Conservation (phyloP, 83 land plant species). For the Thuja plicata region DNA sequence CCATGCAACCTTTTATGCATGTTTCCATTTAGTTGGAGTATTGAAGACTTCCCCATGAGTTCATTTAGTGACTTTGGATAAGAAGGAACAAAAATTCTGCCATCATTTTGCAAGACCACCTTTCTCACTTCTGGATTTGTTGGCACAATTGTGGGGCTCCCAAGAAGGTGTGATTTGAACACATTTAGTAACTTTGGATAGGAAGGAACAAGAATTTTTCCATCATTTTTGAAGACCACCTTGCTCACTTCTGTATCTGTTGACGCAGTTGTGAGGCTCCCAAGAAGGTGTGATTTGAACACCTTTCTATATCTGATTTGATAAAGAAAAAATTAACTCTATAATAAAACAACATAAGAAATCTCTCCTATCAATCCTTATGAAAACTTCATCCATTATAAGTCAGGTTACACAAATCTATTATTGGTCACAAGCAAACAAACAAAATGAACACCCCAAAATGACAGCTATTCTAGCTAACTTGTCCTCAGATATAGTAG, state of each 20-base stretch:
- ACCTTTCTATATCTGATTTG: conserved; percentile 60
- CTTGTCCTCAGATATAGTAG: neutral
- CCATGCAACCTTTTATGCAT: conserved; percentile 55
- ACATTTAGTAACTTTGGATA: too few species aligned
- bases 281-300: too few species aligned
- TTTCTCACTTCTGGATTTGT: too few species aligned
- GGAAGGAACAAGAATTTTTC: too few species aligned
- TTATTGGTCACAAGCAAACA: neutral
- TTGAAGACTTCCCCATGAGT: conserved; percentile 62
- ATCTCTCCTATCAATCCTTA: neutral
- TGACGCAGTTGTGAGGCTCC: too few species aligned
- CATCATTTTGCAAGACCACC: conserved; percentile 52
- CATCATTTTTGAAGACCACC: too few species aligned
- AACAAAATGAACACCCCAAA: neutral
- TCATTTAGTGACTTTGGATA: conserved; percentile 66
- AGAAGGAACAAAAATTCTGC: conserved; percentile 42
- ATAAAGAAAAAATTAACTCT: neutral
- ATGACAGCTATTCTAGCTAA: neutral
- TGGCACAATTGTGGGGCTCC: conserved; percentile 59
- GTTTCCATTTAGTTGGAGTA: conserved; percentile 47
- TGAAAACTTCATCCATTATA: neutral
- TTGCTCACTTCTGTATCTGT: too few species aligned
- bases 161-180: conserved; percentile 62
- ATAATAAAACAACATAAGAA: neutral
- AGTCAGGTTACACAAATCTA: neutral